Evolutionary conservation across 441 rosid species (phyloP).

Genomic region (Euphorbia schlechtendalii): DNA sequence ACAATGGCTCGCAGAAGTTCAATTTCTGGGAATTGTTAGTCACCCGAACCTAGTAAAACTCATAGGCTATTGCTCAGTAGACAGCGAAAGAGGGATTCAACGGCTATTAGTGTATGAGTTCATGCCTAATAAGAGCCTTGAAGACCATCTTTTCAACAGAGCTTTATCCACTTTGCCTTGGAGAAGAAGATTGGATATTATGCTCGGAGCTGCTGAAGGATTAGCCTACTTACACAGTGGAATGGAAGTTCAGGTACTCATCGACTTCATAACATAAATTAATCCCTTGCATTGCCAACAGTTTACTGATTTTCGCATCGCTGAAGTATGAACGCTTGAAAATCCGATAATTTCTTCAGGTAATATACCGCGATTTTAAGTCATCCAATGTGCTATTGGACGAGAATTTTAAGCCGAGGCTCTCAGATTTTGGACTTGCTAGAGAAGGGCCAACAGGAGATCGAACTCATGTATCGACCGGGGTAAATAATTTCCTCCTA

Average conservation of each 20-base stretch:
- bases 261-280: too few relatives aligned
- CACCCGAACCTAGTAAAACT: constrained; percentile 62
- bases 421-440: constrained; percentile 93
- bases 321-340: neutral
- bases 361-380: constrained; percentile 80
- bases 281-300: too few relatives aligned
- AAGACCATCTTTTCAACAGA: constrained; percentile 73
- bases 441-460: constrained; percentile 83
- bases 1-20: constrained; percentile 68
- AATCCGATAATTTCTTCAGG: constrained; percentile 32
- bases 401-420: constrained; percentile 54
- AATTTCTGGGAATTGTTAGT: constrained; percentile 53
- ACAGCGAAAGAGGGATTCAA: constrained; percentile 65
- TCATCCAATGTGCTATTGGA: constrained; percentile 70
- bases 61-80: constrained; percentile 75
- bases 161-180: constrained; percentile 51
- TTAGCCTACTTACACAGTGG: constrained; percentile 63
- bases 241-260: constrained; percentile 56
- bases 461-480: constrained; percentile 76
- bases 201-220: constrained; percentile 65
- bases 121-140: constrained; percentile 73
- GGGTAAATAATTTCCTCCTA: constrained; percentile 40
- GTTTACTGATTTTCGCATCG: neutral
- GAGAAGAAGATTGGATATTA: constrained; percentile 55
- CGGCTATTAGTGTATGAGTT: constrained; percentile 71